Base-by-base conservation (phyloP, 2,329 filamentous ascomycete species). In the Arthrocladium fulminans region DNA sequence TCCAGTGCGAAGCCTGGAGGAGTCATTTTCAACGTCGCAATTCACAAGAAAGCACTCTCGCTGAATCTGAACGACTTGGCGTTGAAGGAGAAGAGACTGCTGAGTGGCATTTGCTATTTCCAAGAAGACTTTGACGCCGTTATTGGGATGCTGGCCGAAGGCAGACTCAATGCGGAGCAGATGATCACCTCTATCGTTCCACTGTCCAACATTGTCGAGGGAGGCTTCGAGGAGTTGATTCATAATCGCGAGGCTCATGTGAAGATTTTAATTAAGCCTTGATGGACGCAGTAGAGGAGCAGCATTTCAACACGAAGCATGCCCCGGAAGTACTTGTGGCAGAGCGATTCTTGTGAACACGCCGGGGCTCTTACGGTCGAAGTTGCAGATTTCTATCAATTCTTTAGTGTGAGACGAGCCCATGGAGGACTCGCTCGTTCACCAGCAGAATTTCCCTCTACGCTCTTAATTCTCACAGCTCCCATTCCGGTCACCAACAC, bases 91-190 rank as follows among this genome's bases (percentile, higher is more conserved):
- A 53, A 56, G 30, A 22, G 23, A 22, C 54, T 70, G 41, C 60
- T 71, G 40, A 67, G 66, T 49, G 69, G 34, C 15, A 15, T 38
- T 7, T 38, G 34, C 17, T 38, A 38, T 15, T 8, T 20, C 13
- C 6, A n/a, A 15, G 34, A 38, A 15, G 34, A 38, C 15, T 38
- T 38, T 20, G 34, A 38, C 8, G 7, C 7, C 6, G 34, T 38
- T 7, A 7, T 38, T 15, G 34, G 8, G n/a, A 15, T 15, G 7
- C 8, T 38, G 34, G 34, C 34, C 7, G 9, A 9, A 20, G 22
- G 38, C 17, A 25, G 9, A 10, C 19, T 24, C 22, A 9, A 9
- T 6, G 19, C 23, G 19, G 38, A 41, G 15, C 17, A 25, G 38
- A 20, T 41, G 38, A 24, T 41, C 22, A 41, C 38, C 15, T 22